Evolutionary conservation across 768 basidiomycete species (phyloP).

Genomic region (Psilocybe subaeruginosa): DNA sequence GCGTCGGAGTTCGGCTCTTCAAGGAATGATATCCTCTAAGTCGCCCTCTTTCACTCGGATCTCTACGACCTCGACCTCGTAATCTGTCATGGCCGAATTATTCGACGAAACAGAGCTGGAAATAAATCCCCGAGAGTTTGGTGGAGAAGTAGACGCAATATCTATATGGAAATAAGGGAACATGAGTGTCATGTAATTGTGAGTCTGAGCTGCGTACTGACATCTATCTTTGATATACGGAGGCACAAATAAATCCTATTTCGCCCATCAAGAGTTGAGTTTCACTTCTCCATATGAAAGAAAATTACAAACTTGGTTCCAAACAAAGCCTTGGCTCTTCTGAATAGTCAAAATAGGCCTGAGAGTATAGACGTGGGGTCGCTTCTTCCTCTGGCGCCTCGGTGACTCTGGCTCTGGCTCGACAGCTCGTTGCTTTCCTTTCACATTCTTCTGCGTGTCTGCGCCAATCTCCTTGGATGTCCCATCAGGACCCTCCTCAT

Average conservation of each 20-base stretch:
- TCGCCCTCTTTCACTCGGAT: conserved; percentile 84
- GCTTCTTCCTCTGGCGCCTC: conserved; percentile 55
- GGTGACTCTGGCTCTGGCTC: conserved; percentile 62
- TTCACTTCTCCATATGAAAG: not conserved
- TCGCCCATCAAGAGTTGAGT: conserved; percentile 8
- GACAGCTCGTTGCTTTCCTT: conserved; percentile 81
- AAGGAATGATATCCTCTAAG: conserved; percentile 75
- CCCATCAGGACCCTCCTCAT: conserved; percentile 45
- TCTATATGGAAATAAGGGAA: conserved; percentile 42
- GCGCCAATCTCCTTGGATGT: conserved; percentile 25
- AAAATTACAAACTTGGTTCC: conserved; percentile 73
- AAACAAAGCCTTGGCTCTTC: conserved; percentile 86
- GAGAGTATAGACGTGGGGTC: conserved; percentile 60
- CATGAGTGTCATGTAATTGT: conserved; percentile 16
- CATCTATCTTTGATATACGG: conserved; percentile 92
- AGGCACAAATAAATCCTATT: conserved; percentile 82
- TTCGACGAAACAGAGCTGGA: conserved; percentile 72
- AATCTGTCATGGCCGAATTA: conserved; percentile 69
- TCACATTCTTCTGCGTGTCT: conserved; percentile 61
- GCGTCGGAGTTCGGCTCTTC: conserved; percentile 18
- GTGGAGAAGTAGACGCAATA: conserved; percentile 82
- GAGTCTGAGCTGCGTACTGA: conserved; percentile 42
- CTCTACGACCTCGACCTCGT: conserved; percentile 87
- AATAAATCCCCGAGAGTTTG: conserved; percentile 65
- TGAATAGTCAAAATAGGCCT: conserved; percentile 88